phyloP scores from a whole-genome alignment of 768 basidiomycete genomes.

The Daedalea quercina region DNA sequence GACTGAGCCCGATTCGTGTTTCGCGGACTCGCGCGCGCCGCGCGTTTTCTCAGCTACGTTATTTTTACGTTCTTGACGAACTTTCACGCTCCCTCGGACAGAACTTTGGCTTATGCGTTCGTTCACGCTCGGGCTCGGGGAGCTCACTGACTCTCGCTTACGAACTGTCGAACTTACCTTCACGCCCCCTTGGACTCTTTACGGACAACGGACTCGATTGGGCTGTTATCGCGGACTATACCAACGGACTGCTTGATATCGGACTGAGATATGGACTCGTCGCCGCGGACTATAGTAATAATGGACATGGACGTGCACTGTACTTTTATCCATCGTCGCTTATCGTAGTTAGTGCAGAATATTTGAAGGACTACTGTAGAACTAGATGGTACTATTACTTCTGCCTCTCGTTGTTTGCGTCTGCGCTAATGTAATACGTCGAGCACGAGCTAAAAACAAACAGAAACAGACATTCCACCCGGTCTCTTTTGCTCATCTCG shows the following conservation, averaged over 20 bases:
- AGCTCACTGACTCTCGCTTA: not conserved
- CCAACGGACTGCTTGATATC: not conserved
- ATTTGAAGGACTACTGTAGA: constrained; percentile 5
- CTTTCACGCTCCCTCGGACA: constrained; percentile 12
- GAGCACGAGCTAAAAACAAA: not conserved
- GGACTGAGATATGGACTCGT: not conserved
- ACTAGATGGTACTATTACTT: not conserved
- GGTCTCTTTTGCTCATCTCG: not conserved
- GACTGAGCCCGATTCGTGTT: no score
- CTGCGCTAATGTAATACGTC: constrained; percentile 4
- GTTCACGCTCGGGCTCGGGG: constrained; percentile 3
- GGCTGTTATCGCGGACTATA: not conserved
- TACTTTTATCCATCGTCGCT: constrained; percentile 8
- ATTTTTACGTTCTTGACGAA: constrained; percentile 18
- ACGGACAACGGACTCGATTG: not conserved
- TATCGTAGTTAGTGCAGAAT: constrained; percentile 6
- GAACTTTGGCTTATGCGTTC: constrained; percentile 1
- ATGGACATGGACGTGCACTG: constrained; percentile 7
- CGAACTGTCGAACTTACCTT: not conserved
- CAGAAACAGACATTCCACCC: not conserved
- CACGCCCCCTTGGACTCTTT: constrained; percentile 1
- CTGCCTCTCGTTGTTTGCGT: not conserved
- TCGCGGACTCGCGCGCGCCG: not conserved
- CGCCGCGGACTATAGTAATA: not conserved
- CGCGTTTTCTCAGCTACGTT: constrained; percentile 1